These are phyloP conservation scores for Aspergillus quadricinctus DNA, from an alignment of 2,329 filamentous ascomycete genomes.

Conservation along the genomic window DNA sequence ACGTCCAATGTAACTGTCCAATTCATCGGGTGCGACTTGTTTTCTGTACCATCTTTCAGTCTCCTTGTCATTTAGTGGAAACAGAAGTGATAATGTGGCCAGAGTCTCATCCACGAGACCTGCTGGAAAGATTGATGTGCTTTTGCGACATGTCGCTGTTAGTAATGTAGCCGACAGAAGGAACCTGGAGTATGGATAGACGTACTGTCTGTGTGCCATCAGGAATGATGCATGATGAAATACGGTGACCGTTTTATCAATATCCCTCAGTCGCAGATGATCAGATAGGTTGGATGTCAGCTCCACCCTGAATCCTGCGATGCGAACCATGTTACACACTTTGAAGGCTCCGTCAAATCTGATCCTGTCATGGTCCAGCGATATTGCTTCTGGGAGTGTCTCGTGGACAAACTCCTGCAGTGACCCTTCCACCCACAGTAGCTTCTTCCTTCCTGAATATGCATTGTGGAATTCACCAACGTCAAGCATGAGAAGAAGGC, in stretches of 20 bases:
- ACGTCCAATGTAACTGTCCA: not conserved
- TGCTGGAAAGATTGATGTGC: not conserved
- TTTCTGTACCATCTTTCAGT: not conserved
- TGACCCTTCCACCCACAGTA: not conserved
- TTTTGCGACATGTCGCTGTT: not conserved
- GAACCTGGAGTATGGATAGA: not conserved
- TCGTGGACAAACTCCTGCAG: not conserved
- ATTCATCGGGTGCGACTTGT: not conserved
- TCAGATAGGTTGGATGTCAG: slow-evolving; percentile 42
- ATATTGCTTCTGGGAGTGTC: not conserved
- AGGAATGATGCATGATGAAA: slow-evolving; percentile 43
- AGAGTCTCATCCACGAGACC: slow-evolving; percentile 1
- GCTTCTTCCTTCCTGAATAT: not conserved
- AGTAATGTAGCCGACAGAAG: not conserved
- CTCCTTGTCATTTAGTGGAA: not conserved
- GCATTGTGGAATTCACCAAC: not conserved
- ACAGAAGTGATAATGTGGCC: not conserved
- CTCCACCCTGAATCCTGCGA: slow-evolving; percentile 34
- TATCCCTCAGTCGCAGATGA: slow-evolving; percentile 38
- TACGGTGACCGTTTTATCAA: slow-evolving; percentile 36
- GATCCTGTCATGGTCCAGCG: not conserved
- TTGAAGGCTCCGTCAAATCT: not conserved
- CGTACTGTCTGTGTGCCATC: slow-evolving; percentile 15
- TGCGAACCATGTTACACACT: slow-evolving; percentile 16
- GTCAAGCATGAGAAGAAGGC: not conserved